A percentile compares a stretch with the other conserved stretches of the same genome.
These are phyloP conservation scores for Ceratopteris richardii DNA, from an alignment of 75 land plant genomes.

Conservation along the genomic window DNA sequence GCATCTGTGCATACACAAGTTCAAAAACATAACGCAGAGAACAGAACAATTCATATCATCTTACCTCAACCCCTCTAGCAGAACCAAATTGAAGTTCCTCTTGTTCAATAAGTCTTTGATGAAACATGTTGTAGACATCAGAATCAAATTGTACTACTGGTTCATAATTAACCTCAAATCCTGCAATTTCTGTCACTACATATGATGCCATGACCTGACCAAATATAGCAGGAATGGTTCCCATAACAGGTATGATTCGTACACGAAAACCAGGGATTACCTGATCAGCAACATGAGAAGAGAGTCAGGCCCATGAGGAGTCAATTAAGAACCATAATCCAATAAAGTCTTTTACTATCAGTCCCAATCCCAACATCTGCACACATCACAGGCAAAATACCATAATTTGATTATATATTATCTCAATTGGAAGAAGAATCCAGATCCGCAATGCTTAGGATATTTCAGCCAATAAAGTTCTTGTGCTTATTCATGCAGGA, in stretches of 20 bases:
- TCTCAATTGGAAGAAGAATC: too few species aligned
- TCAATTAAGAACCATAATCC: neutral
- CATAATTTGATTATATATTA: too few species aligned
- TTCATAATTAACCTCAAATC: constrained; percentile 58
- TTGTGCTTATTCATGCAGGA: too few species aligned
- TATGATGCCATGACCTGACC: constrained; percentile 98
- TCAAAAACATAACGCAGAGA: too few species aligned
- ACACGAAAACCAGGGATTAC: constrained; percentile 95
- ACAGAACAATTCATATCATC: neutral
- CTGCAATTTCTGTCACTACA: constrained; percentile 79
- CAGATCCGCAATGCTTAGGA: too few species aligned
- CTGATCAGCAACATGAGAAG: constrained; percentile 33
- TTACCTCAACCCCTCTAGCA: constrained; percentile 70
- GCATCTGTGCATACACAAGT: too few species aligned
- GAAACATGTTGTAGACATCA: constrained; percentile 75
- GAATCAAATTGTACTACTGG: constrained; percentile 84
- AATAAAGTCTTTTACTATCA: too few species aligned
- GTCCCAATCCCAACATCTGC: too few species aligned
- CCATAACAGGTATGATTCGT: constrained; percentile 93
- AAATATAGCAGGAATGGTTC: constrained; percentile 97
- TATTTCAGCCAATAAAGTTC: too few species aligned
- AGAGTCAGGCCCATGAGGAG: too few species aligned
- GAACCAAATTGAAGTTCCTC: constrained; percentile 85
- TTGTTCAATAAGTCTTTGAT: constrained; percentile 88
- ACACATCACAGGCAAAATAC: too few species aligned